A percentile compares a stretch with the other conserved stretches of the same genome.
Conservation (phyloP, 208 protist genomes). For the Polymyxa betae region DNA sequence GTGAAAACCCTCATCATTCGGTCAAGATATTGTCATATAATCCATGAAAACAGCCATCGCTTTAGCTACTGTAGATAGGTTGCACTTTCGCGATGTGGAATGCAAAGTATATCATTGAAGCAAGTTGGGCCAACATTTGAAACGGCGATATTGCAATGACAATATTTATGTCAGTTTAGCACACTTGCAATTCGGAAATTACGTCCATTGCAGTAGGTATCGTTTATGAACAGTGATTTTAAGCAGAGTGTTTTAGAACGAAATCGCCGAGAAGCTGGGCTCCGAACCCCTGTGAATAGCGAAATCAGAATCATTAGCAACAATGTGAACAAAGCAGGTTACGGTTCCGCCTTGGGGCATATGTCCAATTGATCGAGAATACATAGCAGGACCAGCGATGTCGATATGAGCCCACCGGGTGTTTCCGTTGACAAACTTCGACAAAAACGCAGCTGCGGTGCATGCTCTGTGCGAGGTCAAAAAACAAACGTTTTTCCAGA, state of each 20-base stretch:
- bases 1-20: too few species aligned
- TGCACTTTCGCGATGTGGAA: too few species aligned
- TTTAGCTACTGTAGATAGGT: too few species aligned
- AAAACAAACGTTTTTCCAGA: background rate
- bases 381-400: constrained; percentile 44
- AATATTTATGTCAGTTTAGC: background rate
- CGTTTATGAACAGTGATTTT: background rate
- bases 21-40: too few species aligned
- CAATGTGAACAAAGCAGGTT: background rate
- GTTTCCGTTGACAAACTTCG: background rate
- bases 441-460: constrained; percentile 25
- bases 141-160: background rate
- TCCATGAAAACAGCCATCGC: too few species aligned
- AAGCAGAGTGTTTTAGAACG: background rate
- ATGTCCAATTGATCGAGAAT: background rate
- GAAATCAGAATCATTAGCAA: background rate
- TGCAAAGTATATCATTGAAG: too few species aligned
- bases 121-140: too few species aligned
- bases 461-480: background rate
- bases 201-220: background rate
- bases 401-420: constrained; percentile 4
- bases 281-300: constrained; percentile 31
- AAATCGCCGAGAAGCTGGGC: constrained; percentile 37
- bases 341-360: constrained; percentile 43
- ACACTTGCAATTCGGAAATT: background rate